phyloP scores from a whole-genome alignment of 2,329 filamentous ascomycete genomes.

The Aspergillus sojae region DNA sequence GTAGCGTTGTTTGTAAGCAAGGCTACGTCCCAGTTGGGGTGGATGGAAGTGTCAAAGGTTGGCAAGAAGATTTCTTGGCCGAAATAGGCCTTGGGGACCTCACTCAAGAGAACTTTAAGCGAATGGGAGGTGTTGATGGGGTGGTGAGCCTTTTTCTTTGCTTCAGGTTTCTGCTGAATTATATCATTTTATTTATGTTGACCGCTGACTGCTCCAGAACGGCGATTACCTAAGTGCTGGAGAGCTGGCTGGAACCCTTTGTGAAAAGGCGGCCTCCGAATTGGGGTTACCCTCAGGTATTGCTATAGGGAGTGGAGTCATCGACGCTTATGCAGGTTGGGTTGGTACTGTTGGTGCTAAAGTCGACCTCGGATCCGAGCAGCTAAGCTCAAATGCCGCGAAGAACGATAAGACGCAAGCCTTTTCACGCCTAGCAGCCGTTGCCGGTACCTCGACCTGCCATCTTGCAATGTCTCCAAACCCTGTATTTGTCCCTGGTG shows the following conservation, averaged over 20 bases:
- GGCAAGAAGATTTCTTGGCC: slow-evolving; percentile 92
- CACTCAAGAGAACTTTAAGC: slow-evolving; percentile 81
- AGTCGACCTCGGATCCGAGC: slow-evolving; percentile 71
- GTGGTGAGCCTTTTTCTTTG: slow-evolving; percentile 70
- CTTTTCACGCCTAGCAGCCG: slow-evolving; percentile 87
- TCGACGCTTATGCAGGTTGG: slow-evolving; percentile 98
- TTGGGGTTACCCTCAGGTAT: slow-evolving; percentile 85
- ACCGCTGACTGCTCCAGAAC: slow-evolving; percentile 61
- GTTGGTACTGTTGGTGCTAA: slow-evolving; percentile 98
- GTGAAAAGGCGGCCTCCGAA: slow-evolving; percentile 77
- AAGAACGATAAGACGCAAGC: slow-evolving; percentile 90
- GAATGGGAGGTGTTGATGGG: slow-evolving; percentile 91
- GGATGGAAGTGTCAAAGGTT: slow-evolving; percentile 95
- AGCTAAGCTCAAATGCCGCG: slow-evolving; percentile 67
- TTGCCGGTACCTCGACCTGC: slow-evolving; percentile 95
- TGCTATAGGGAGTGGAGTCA: slow-evolving; percentile 92
- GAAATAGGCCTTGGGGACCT: slow-evolving; percentile 86
- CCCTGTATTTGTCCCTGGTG: slow-evolving; percentile 89
- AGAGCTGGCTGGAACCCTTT: slow-evolving; percentile 83
- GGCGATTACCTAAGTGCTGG: slow-evolving; percentile 89
- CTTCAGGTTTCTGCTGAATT: not conserved
- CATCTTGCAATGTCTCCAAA: slow-evolving; percentile 94
- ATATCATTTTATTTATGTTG: not conserved
- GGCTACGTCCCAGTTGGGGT: slow-evolving; percentile 96
- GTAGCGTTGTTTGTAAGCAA: slow-evolving; percentile 96